phyloP scores from a whole-genome alignment of 176 grass and related monocot species.

The Puya raimondii region DNA sequence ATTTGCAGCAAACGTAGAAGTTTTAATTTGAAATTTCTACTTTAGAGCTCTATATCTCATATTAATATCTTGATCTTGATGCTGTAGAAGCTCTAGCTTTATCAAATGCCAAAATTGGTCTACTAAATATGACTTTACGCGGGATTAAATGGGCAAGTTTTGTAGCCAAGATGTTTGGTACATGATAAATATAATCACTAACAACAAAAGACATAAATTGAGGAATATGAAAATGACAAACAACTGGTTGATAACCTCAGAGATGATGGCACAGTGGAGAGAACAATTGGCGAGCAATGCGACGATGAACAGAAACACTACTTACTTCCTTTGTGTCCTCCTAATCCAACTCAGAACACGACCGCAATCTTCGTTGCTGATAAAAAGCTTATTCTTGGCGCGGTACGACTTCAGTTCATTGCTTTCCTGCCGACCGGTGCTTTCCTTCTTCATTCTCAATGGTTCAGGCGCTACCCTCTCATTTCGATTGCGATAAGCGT shows the following conservation, averaged over 20 bases:
- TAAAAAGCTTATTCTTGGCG: slow-evolving; percentile 46
- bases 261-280: not conserved
- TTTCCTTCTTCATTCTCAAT: slow-evolving; percentile 60
- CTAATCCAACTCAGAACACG: slow-evolving; percentile 65
- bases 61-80: not conserved
- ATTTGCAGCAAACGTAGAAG: not conserved
- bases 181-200: too few relatives aligned
- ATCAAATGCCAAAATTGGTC: too few relatives aligned
- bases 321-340: slow-evolving; percentile 37
- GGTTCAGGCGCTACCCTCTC: slow-evolving; percentile 38
- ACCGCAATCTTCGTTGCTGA: slow-evolving; percentile 34
- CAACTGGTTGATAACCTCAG: too few relatives aligned
- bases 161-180: too few relatives aligned
- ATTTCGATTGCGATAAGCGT: slow-evolving; percentile 33
- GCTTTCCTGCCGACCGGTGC: slow-evolving; percentile 16
- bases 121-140: too few relatives aligned
- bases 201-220: too few relatives aligned
- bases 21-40: not conserved
- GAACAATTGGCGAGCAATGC: not conserved
- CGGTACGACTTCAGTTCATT: slow-evolving; percentile 56
- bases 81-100: not conserved
- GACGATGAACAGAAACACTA: not conserved
- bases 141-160: too few relatives aligned
- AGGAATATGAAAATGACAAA: too few relatives aligned
- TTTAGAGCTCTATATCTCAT: not conserved